Evolutionary conservation across 2,329 filamentous ascomycete species (phyloP).

Genomic region (Phoma sp.): DNA sequence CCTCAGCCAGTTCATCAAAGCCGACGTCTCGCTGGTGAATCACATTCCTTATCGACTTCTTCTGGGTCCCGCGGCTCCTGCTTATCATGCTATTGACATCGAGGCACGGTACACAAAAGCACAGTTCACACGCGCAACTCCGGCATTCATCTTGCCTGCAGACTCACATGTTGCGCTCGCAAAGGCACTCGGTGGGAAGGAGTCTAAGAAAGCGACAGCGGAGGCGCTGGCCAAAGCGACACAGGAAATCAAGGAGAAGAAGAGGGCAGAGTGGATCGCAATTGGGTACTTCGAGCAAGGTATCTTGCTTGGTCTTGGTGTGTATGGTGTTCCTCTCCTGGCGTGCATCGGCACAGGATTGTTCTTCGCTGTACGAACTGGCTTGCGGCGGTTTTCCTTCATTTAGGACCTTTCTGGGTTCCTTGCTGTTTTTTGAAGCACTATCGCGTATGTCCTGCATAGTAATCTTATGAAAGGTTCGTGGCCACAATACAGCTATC

Average conservation of each 20-base stretch:
- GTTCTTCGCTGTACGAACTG: constrained; percentile 36
- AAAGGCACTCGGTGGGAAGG: constrained; percentile 18
- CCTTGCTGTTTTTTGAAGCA: background rate
- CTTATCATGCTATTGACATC: constrained; percentile 22
- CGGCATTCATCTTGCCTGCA: constrained; percentile 24
- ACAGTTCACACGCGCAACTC: constrained; percentile 31
- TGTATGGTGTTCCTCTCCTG: constrained; percentile 44
- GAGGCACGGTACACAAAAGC: constrained; percentile 27
- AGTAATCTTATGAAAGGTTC: too few relatives aligned
- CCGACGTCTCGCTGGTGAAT: constrained; percentile 63
- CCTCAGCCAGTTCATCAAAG: constrained; percentile 63
- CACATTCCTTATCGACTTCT: constrained; percentile 65
- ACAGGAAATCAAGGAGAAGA: constrained; percentile 41
- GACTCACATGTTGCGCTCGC: constrained; percentile 28
- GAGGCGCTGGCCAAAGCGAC: constrained; percentile 25
- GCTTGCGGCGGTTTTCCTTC: constrained; percentile 25
- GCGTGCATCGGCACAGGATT: constrained; percentile 35
- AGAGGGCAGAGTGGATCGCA: constrained; percentile 43
- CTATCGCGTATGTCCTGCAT: background rate
- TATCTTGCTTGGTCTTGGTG: constrained; percentile 45
- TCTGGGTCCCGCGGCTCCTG: constrained; percentile 41
- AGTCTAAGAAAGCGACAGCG: constrained; percentile 18
- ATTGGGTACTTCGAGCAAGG: constrained; percentile 43
- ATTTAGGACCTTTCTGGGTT: constrained; percentile 2
- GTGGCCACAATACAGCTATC: too few relatives aligned